Percentiles rank a stretch among this genome's conserved stretches.
Conservation (phyloP, 208 protist genomes). For the Leishmania aethiopica region DNA sequence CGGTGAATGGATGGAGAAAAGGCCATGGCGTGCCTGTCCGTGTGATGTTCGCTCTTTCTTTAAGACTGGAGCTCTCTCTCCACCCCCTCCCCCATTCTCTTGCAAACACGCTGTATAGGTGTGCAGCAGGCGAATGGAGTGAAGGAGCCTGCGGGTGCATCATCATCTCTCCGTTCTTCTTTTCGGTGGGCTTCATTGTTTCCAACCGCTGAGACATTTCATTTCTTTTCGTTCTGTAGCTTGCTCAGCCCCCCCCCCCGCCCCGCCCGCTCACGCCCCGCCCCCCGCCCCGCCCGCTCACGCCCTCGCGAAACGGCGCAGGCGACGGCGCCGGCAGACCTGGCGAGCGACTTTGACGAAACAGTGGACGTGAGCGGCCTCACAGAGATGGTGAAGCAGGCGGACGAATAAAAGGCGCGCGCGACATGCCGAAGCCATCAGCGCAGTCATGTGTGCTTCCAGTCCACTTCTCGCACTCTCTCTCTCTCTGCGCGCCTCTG, state of each 20-base stretch:
- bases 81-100: background rate
- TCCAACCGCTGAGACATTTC: no score
- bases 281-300: background rate
- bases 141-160: no score
- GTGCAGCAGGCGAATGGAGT: background rate
- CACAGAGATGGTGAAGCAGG: background rate
- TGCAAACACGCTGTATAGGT: background rate
- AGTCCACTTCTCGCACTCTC: background rate
- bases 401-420: background rate
- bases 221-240: background rate
- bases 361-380: background rate
- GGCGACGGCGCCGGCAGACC: background rate
- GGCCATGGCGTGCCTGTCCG: background rate
- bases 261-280: background rate
- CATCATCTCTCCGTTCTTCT: background rate
- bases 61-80: background rate
- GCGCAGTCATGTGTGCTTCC: background rate
- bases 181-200: background rate
- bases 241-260: background rate
- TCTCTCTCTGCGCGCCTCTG: background rate
- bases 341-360: background rate
- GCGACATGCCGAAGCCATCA: background rate
- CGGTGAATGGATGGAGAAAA: background rate
- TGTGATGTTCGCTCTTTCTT: background rate
- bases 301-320: background rate